Evolutionary conservation across 805 yeast species (phyloP).

Genomic region (Candida glaebosa): DNA sequence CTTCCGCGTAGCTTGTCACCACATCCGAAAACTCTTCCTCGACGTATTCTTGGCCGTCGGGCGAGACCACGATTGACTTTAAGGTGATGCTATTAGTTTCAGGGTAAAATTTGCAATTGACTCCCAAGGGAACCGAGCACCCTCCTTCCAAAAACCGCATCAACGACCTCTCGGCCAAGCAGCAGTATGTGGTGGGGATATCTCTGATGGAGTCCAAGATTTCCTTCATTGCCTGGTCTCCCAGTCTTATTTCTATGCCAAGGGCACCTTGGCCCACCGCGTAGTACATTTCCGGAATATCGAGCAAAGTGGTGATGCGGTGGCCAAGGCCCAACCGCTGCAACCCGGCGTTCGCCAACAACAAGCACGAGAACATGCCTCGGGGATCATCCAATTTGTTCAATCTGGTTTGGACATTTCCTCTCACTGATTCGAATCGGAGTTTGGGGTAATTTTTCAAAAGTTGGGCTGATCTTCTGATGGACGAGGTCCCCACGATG

Average conservation of each 20-base stretch:
- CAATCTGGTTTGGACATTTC: conserved; percentile 73
- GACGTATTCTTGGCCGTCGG: conserved; percentile 73
- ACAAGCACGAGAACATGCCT: conserved; percentile 60
- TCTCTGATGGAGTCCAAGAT: conserved; percentile 67
- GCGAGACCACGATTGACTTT: conserved; percentile 74
- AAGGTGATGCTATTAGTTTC: conserved; percentile 45
- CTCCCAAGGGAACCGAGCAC: conserved; percentile 97
- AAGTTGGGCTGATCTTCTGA: conserved; percentile 90
- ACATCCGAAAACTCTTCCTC: conserved; percentile 45
- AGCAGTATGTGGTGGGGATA: conserved; percentile 62
- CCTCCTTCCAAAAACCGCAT: conserved; percentile 94
- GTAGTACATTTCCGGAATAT: conserved; percentile 79
- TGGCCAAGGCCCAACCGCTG: conserved; percentile 66
- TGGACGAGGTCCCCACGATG: conserved; percentile 91
- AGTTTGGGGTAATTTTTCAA: conserved; percentile 74
- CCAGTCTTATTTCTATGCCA: conserved; percentile 82
- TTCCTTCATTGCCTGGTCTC: conserved; percentile 55
- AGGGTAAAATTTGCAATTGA: conserved; percentile 53
- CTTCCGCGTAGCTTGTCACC: conserved; percentile 52
- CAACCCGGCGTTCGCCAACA: conserved; percentile 92
- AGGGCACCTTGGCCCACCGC: conserved; percentile 99
- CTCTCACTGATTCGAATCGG: conserved; percentile 80
- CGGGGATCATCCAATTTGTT: conserved; percentile 72
- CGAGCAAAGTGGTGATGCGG: conserved; percentile 70
- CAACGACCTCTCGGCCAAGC: conserved; percentile 83